These are phyloP conservation scores for Globisporangium solare DNA, from an alignment of 352 stramenopile genomes.

Conservation along the genomic window DNA sequence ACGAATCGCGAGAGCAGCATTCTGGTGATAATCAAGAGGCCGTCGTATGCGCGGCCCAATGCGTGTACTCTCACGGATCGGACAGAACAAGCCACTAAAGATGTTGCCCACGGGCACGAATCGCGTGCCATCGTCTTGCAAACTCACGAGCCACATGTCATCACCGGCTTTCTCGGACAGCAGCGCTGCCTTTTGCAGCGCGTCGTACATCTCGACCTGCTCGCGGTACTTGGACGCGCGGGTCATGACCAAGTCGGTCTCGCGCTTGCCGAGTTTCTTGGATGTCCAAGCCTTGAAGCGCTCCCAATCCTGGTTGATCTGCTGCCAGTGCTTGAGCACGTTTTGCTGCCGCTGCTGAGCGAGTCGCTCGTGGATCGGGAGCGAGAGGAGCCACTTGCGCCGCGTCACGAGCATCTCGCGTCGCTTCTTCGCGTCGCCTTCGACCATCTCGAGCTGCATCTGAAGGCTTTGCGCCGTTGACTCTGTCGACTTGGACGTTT, in stretches of 20 bases:
- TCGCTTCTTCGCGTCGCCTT: slow-evolving; percentile 33
- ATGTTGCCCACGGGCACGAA: slow-evolving; percentile 90
- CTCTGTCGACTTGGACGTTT: no score
- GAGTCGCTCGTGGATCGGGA: slow-evolving; percentile 69
- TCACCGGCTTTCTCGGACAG: slow-evolving; percentile 82
- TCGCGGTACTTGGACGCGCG: slow-evolving; percentile 81
- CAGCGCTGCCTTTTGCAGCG: slow-evolving; percentile 83
- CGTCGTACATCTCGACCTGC: slow-evolving; percentile 87
- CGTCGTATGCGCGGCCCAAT: slow-evolving; percentile 49
- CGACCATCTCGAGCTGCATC: slow-evolving; percentile 22
- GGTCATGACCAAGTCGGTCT: slow-evolving; percentile 84
- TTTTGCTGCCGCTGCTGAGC: slow-evolving; percentile 66
- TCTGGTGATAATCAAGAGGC: slow-evolving; percentile 38
- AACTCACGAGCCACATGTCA: slow-evolving; percentile 89
- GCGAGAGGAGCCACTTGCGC: slow-evolving; percentile 61
- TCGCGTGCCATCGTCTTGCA: slow-evolving; percentile 82
- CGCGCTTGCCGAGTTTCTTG: slow-evolving; percentile 52
- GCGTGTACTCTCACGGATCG: slow-evolving; percentile 66
- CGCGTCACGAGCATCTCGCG: slow-evolving; percentile 41
- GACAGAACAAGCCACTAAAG: slow-evolving; percentile 90
- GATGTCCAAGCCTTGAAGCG: slow-evolving; percentile 55
- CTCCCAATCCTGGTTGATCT: slow-evolving; percentile 70
- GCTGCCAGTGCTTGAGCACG: slow-evolving; percentile 59
- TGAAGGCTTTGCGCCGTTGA: no score
- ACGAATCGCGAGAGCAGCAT: slow-evolving; percentile 2